phyloP scores from a whole-genome alignment of 2,329 filamentous ascomycete species.

The Cercospora berteroae region DNA sequence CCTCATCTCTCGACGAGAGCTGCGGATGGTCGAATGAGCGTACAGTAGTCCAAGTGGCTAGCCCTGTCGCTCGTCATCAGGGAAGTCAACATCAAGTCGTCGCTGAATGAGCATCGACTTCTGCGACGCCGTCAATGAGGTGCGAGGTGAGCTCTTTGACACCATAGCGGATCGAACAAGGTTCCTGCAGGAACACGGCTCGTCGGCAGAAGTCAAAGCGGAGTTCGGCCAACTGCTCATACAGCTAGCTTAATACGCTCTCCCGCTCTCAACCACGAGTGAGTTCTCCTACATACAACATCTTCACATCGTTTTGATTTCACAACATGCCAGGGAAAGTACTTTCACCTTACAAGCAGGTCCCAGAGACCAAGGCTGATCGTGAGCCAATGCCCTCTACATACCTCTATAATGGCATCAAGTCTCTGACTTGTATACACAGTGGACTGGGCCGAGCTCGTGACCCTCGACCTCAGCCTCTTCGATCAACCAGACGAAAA shows the following conservation, averaged over 20 bases:
- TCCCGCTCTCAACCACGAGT: not conserved
- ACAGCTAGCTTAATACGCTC: not conserved
- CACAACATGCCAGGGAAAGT: constrained; percentile 24
- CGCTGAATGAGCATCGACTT: not conserved
- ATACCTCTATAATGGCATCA: not conserved
- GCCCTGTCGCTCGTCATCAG: not conserved
- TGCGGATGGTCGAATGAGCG: not conserved
- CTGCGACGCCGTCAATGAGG: constrained; percentile 16
- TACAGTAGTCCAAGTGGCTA: not conserved
- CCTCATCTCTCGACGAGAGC: not conserved
- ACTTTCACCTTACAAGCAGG: constrained; percentile 34
- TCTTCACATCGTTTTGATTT: not conserved
- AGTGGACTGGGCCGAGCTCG: constrained; percentile 53
- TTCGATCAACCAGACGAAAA: constrained; percentile 56
- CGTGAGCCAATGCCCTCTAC: constrained; percentile 7
- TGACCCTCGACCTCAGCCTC: constrained; percentile 56
- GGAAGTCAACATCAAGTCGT: not conserved
- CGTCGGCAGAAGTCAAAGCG: constrained; percentile 16
- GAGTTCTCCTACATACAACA: not conserved
- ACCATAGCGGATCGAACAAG: constrained; percentile 23
- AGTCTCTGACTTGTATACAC: not conserved
- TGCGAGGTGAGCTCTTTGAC: constrained; percentile 27
- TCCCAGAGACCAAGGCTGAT: constrained; percentile 36
- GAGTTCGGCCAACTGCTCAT: not conserved
- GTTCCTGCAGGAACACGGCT: constrained; percentile 16